Evolutionary conservation across 1,139 yeast genomes (phyloP).

Genomic region (Taphrina wiesneri): DNA sequence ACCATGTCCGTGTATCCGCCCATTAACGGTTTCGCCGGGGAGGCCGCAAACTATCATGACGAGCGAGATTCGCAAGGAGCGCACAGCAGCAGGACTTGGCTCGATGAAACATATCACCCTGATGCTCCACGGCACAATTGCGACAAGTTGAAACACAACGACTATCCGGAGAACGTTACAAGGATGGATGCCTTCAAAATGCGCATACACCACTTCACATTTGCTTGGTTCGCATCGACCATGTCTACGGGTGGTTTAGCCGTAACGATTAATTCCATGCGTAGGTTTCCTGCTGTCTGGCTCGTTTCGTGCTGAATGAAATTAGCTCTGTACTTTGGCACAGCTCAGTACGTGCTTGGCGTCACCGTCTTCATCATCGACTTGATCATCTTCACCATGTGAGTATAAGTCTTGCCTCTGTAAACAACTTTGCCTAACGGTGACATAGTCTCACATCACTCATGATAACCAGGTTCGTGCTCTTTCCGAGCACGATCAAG

Average conservation of each 20-base stretch:
- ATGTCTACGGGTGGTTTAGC: constrained; percentile 34
- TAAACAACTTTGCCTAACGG: neutral
- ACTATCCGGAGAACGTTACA: neutral
- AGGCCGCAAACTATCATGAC: neutral
- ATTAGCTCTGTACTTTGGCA: constrained; percentile 3
- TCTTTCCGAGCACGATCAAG: constrained; percentile 23
- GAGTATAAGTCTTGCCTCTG: neutral
- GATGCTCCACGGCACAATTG: constrained; percentile 1
- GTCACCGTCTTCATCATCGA: constrained; percentile 6
- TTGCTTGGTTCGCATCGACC: constrained; percentile 33
- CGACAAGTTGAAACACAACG: neutral
- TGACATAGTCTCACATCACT: neutral
- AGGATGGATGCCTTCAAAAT: neutral
- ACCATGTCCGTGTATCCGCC: neutral
- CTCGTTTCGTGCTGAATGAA: neutral
- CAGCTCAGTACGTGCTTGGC: constrained; percentile 10
- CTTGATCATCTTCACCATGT: constrained; percentile 9
- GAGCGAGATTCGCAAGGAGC: neutral
- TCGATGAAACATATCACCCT: neutral
- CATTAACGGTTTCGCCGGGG: neutral
- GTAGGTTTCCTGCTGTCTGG: neutral
- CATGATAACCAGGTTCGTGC: constrained; percentile 21
- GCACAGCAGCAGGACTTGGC: neutral
- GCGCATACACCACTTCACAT: constrained; percentile 29
- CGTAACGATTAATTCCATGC: constrained; percentile 12